Conservation (phyloP, 2,329 filamentous ascomycete genomes). For the Elsinoe ampelina region DNA sequence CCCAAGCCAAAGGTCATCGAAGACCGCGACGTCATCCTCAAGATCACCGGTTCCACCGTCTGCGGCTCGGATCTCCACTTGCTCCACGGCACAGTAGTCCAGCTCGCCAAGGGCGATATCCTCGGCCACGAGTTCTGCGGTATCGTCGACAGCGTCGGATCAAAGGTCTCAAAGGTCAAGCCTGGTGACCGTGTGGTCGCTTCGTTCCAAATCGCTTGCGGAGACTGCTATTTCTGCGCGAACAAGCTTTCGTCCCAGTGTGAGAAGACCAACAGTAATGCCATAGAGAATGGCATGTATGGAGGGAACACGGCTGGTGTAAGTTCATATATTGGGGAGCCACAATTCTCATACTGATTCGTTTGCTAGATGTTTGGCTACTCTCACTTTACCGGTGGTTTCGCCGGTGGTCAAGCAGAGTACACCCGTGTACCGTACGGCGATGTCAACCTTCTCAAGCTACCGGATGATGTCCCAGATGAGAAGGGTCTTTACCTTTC, state of each 20-base stretch:
- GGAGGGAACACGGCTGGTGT: constrained; percentile 61
- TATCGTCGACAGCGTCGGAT: constrained; percentile 39
- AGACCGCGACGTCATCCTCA: constrained; percentile 67
- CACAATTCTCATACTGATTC: neutral
- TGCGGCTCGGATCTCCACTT: constrained; percentile 55
- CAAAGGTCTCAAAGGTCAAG: constrained; percentile 34
- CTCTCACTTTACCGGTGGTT: constrained; percentile 69
- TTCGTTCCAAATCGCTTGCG: constrained; percentile 72
- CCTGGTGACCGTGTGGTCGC: constrained; percentile 60
- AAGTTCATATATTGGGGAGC: constrained; percentile 42
- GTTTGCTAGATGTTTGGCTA: constrained; percentile 41
- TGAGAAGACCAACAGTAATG: constrained; percentile 69
- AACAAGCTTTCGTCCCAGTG: constrained; percentile 72
- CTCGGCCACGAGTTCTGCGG: constrained; percentile 46
- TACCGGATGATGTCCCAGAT: constrained; percentile 71
- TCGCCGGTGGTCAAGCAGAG: constrained; percentile 79
- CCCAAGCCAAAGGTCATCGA: constrained; percentile 66
- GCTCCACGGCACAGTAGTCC: constrained; percentile 39
- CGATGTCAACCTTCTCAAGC: constrained; percentile 69
- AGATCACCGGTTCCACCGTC: constrained; percentile 58
- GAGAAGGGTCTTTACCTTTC: constrained; percentile 76
- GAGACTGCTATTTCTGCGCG: constrained; percentile 64
- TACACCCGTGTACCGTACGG: constrained; percentile 74
- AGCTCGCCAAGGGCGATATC: constrained; percentile 43
- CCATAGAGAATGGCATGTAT: constrained; percentile 63